Percentiles rank a stretch among this genome's conserved stretches.
phyloP scores from a whole-genome alignment of 495 filamentous ascomycete genomes.

The Xylona heveae region DNA sequence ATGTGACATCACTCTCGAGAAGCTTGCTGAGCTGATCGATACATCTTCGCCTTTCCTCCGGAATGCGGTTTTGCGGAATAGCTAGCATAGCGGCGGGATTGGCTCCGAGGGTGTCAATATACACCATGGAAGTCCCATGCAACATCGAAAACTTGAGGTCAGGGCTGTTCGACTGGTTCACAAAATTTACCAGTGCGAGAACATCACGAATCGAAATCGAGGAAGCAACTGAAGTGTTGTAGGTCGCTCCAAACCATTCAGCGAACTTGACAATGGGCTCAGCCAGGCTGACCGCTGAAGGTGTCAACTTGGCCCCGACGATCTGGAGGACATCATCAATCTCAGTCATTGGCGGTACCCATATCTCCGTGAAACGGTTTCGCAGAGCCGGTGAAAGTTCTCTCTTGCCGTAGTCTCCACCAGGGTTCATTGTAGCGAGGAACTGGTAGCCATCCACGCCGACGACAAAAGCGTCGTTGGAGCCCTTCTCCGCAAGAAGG shows the following conservation, averaged over 20 bases:
- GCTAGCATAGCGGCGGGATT: conserved; percentile 75
- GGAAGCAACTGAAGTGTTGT: conserved; percentile 45
- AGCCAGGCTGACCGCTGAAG: conserved; percentile 25
- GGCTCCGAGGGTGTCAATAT: conserved; percentile 82
- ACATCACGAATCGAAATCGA: conserved; percentile 79
- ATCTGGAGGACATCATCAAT: conserved; percentile 75
- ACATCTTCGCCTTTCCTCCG: conserved; percentile 44
- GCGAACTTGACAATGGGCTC: conserved; percentile 63
- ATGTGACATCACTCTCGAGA: conserved; percentile 34
- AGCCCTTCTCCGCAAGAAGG: conserved; percentile 82
- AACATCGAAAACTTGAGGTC: conserved; percentile 38
- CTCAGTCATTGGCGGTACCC: conserved; percentile 73
- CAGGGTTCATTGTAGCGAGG: conserved; percentile 96
- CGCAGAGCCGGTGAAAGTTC: conserved; percentile 88
- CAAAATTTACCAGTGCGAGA: conserved; percentile 81
- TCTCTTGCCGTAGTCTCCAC: conserved; percentile 92
- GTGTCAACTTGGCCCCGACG: conserved; percentile 46
- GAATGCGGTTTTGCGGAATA: conserved; percentile 31
- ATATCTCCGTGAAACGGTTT: conserved; percentile 97
- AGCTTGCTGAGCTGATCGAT: conserved; percentile 49
- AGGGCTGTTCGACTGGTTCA: conserved; percentile 37
- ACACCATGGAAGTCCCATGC: conserved; percentile 88
- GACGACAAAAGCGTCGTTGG: conserved; percentile 52
- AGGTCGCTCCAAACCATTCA: conserved; percentile 71
- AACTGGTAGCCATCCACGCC: conserved; percentile 82